phyloP scores from a whole-genome alignment of 1,139 yeast genomes.

The Kurtzmaniella quercitrusa region DNA sequence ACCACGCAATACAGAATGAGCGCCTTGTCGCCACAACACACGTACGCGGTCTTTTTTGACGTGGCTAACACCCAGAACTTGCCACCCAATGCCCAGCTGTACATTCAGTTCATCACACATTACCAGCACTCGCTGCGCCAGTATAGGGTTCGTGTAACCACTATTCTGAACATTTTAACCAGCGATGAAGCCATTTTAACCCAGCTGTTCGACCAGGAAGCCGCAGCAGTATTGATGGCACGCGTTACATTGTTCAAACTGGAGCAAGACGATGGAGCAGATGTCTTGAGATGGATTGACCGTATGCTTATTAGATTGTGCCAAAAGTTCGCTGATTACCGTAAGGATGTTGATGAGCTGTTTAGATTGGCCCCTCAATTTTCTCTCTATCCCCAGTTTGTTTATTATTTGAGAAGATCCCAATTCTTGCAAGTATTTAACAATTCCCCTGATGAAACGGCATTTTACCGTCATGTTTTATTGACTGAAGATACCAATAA shows the following conservation, averaged over 20 bases:
- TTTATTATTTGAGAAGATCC: slow-evolving; percentile 93
- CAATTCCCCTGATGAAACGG: slow-evolving; percentile 98
- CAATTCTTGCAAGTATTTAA: slow-evolving; percentile 95
- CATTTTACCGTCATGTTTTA: slow-evolving; percentile 90
- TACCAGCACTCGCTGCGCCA: slow-evolving; percentile 81
- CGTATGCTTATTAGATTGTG: slow-evolving; percentile 49
- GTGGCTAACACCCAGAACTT: slow-evolving; percentile 54
- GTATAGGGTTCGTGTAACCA: slow-evolving; percentile 86
- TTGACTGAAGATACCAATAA: slow-evolving; percentile 88
- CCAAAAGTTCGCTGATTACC: slow-evolving; percentile 49
- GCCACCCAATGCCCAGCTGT: slow-evolving; percentile 50
- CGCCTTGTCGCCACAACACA: slow-evolving; percentile 77
- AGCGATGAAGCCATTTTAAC: slow-evolving; percentile 48
- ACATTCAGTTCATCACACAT: slow-evolving; percentile 68
- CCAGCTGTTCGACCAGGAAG: slow-evolving; percentile 93
- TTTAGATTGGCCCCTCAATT: slow-evolving; percentile 47
- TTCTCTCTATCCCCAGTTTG: slow-evolving; percentile 81
- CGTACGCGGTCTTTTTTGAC: slow-evolving; percentile 87
- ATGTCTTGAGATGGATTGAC: slow-evolving; percentile 50
- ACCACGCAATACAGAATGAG: slow-evolving; percentile 86
- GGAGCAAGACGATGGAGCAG: slow-evolving; percentile 61
- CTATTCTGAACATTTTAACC: slow-evolving; percentile 65
- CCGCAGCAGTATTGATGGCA: slow-evolving; percentile 95
- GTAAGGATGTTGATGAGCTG: slow-evolving; percentile 45
- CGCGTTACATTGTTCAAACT: slow-evolving; percentile 89